phyloP scores from a whole-genome alignment of 192 early-diverging fungal species.

The Backusella liffmaniae region DNA sequence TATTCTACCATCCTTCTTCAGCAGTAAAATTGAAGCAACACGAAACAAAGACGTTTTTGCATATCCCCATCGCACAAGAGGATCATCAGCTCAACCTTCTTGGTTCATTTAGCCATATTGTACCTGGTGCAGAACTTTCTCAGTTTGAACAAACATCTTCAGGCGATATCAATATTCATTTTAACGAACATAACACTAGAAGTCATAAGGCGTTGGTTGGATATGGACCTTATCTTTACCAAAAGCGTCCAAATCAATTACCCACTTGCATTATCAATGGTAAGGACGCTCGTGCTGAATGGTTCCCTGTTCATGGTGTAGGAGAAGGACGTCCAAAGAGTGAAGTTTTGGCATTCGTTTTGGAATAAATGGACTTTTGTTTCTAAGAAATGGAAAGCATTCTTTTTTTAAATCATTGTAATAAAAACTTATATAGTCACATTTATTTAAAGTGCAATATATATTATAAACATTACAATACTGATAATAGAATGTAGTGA shows the following conservation, averaged over 20 bases:
- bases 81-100: conserved; percentile 14
- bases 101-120: conserved; percentile 38
- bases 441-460: no score
- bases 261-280: not conserved
- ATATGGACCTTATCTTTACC: not conserved
- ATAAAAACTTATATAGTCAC: no score
- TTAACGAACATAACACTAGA: not conserved
- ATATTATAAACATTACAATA: no score
- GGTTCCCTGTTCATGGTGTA: conserved; percentile 10
- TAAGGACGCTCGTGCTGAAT: not conserved
- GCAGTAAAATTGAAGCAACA: conserved; percentile 28
- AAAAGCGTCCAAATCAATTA: not conserved
- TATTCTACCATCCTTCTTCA: conserved; percentile 40
- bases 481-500: no score
- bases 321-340: conserved; percentile 18
- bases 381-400: not conserved
- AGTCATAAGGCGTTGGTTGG: conserved; percentile 17
- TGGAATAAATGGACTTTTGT: conserved; percentile 1
- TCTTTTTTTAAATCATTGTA: no score
- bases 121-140: conserved; percentile 34
- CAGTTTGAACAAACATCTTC: not conserved
- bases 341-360: conserved; percentile 7
- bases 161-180: conserved; percentile 10
- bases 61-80: conserved; percentile 25
- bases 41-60: conserved; percentile 41